Base-by-base conservation (phyloP, 768 basidiomycete genomes). In the Amanita exitialis region DNA sequence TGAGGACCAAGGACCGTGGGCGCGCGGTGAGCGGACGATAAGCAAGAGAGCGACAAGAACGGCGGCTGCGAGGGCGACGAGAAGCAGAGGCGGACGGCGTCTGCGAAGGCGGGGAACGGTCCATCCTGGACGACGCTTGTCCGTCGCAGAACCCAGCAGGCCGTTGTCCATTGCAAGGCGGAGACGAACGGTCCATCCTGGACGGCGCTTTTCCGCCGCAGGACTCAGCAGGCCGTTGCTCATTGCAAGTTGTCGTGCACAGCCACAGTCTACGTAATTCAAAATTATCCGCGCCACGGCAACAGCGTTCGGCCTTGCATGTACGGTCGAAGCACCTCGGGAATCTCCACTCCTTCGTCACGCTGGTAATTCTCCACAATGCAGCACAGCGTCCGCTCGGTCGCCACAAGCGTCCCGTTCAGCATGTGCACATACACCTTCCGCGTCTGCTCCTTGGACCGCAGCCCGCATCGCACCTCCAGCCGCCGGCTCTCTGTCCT, bases 331-430 rank as follows among this genome's bases (percentile, higher is more conserved):
- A 98, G 77, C 3, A 82, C 86, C 64, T 93, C 85, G 13, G 96
- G 96, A 60, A 99, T 83, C 47, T 81, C 74, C 52, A 99, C 72
- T 23, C 95, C 95, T 45, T 96, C 92, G 0, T 87, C 76, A 0
- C 93, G 97, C 70, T 99, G 96, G 64, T 95, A 92, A 67, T 98
- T 98, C 71, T 99, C 96, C n/a, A 92, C 94, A 51, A 99, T 60
- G 67, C 96, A 98, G 68, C 95, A 98, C 16, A 98, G 72, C 1
- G 96, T 90, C 35, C 96, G 89, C 69, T 95, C 90, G 1, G 96
- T 98, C 1, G 96, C 96, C 59, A 93, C 96, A 41, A 99, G 77
- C 3, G 96, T 99, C 32, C 92, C 95, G 66, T 99, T 99, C 62
- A 99, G 71, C 96, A 99, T 99, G 73, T 99, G 96, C 4, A 96